Percentiles rank a stretch among this genome's conserved stretches.
Evolutionary conservation across 352 stramenopile species (phyloP).

Genomic region (Thraustochytrium striatum): DNA sequence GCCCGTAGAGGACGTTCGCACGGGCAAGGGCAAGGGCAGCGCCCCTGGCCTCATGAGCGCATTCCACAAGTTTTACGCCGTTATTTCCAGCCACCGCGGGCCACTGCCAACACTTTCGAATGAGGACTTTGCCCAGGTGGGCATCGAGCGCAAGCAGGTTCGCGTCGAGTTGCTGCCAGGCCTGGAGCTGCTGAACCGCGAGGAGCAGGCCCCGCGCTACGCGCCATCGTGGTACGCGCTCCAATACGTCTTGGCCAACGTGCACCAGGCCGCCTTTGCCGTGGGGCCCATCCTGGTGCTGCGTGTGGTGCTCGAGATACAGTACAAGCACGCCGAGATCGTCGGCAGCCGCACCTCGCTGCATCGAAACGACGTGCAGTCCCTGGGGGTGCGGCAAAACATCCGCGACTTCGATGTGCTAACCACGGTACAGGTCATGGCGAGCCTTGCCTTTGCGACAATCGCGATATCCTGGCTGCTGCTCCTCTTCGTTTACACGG

Average conservation of each 20-base stretch:
- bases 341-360: background rate
- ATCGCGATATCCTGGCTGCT: background rate
- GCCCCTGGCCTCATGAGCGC: too few species aligned
- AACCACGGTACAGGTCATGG: background rate
- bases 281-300: background rate
- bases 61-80: too few species aligned
- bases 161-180: slow-evolving; percentile 10
- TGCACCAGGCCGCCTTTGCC: background rate
- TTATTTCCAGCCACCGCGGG: too few species aligned
- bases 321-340: background rate
- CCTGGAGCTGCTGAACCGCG: background rate
- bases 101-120: background rate
- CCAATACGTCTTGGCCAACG: background rate
- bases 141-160: background rate
- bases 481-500: slow-evolving; percentile 23
- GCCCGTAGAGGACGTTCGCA: too few species aligned
- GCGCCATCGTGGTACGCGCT: background rate
- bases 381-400: background rate
- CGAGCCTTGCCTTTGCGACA: background rate
- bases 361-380: background rate
- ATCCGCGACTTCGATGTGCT: background rate
- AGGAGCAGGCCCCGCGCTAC: background rate
- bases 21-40: too few species aligned
- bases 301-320: background rate
- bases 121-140: background rate